Percentiles rank a stretch among this genome's conserved stretches.
These are phyloP conservation scores for Sanghuangporus sanghuang DNA, from an alignment of 1,284 basidiomycete genomes.

Conservation along the genomic window DNA sequence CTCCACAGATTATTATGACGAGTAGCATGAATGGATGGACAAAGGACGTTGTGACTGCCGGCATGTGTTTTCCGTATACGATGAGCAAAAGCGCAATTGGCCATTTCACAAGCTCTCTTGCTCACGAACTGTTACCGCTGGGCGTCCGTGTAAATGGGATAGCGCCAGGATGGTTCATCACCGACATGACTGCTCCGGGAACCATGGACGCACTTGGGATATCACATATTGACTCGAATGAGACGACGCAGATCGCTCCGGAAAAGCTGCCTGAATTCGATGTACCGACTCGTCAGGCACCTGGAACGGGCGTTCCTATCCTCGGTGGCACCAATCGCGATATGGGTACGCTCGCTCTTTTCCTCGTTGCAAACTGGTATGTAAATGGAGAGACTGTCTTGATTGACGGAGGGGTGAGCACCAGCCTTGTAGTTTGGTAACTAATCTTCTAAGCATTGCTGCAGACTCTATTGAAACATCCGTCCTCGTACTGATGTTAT, in stretches of 20 bases:
- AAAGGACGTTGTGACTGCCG: slow-evolving; percentile 41
- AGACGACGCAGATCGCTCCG: slow-evolving; percentile 15
- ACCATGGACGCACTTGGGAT: slow-evolving; percentile 29
- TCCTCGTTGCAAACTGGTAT: slow-evolving; percentile 44
- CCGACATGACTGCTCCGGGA: slow-evolving; percentile 31
- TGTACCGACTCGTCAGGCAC: slow-evolving; percentile 30
- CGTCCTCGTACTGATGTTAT: slow-evolving; percentile 34
- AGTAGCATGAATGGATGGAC: slow-evolving; percentile 52
- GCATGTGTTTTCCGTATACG: slow-evolving; percentile 40
- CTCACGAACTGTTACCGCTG: slow-evolving; percentile 46
- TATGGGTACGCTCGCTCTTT: slow-evolving; percentile 41
- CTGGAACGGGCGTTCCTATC: slow-evolving; percentile 4
- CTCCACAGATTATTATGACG: slow-evolving; percentile 47
- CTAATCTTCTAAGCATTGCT: background rate
- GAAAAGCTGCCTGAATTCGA: slow-evolving; percentile 25
- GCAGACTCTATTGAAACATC: slow-evolving; percentile 31
- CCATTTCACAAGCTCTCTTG: slow-evolving; percentile 43
- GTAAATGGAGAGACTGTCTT: slow-evolving; percentile 49
- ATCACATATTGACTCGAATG: slow-evolving; percentile 22
- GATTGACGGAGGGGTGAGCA: slow-evolving; percentile 45
- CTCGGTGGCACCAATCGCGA: slow-evolving; percentile 37
- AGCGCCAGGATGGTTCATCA: slow-evolving; percentile 38
- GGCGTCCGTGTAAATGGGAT: slow-evolving; percentile 54
- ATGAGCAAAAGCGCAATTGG: slow-evolving; percentile 49
- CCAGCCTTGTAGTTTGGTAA: background rate